A percentile compares a stretch with the other conserved stretches of the same genome.
Evolutionary conservation across 441 rosid genomes (phyloP).

Genomic region (Adansonia rubrostipa): DNA sequence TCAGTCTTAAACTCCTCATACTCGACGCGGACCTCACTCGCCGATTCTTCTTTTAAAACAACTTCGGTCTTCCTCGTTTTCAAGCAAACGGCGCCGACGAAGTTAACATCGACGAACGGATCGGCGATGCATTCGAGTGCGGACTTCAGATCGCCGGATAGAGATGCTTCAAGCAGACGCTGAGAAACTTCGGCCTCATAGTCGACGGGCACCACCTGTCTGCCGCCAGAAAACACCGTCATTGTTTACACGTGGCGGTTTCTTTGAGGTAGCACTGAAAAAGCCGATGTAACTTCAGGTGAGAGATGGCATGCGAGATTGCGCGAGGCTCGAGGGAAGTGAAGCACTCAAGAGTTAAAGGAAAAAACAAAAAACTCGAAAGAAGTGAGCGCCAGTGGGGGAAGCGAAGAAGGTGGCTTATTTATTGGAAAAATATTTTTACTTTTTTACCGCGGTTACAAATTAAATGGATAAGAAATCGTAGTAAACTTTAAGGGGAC

Average conservation of each 20-base stretch:
- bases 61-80: constrained; percentile 70
- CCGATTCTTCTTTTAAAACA: constrained; percentile 62
- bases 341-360: constrained; percentile 21
- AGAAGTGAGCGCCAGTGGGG: constrained; percentile 62
- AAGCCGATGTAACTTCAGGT: constrained; percentile 27
- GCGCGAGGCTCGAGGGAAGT: constrained; percentile 17
- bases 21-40: constrained; percentile 65
- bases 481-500: not conserved
- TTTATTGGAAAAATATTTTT: constrained; percentile 36
- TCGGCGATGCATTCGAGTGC: constrained; percentile 65
- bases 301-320: constrained; percentile 27
- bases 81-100: constrained; percentile 74
- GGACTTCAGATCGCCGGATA: constrained; percentile 63
- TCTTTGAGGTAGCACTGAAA: constrained; percentile 5
- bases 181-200: constrained; percentile 85
- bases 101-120: constrained; percentile 85
- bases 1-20: constrained; percentile 92
- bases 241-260: constrained; percentile 31
- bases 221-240: constrained; percentile 79
- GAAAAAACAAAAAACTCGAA: constrained; percentile 44
- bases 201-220: constrained; percentile 91
- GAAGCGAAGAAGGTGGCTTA: constrained; percentile 30
- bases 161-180: constrained; percentile 76
- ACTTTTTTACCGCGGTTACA: constrained; percentile 25
- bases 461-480: not conserved